phyloP scores from a whole-genome alignment of 495 filamentous ascomycete genomes.

The Penicillium turbatum region DNA sequence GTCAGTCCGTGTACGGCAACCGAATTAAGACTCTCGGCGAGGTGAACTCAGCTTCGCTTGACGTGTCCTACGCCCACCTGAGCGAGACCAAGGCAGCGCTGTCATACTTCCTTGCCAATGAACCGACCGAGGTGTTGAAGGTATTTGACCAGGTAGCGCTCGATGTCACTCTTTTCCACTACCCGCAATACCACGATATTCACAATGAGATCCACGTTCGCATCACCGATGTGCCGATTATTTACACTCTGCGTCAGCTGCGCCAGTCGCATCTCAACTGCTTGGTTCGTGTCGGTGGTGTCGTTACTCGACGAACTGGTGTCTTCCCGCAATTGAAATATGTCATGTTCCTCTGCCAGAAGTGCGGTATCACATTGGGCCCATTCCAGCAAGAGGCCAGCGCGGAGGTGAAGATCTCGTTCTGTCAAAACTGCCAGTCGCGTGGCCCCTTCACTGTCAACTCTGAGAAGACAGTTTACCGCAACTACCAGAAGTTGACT shows the following conservation, averaged over 20 bases:
- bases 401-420: conserved; percentile 90
- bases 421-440: conserved; percentile 96
- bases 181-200: conserved; percentile 95
- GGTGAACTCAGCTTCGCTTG: conserved; percentile 90
- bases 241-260: conserved; percentile 94
- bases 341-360: conserved; percentile 92
- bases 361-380: conserved; percentile 87
- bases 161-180: conserved; percentile 90
- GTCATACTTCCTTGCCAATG: conserved; percentile 96
- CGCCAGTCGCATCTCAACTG: conserved; percentile 97
- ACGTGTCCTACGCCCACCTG: conserved; percentile 93
- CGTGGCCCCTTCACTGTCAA: conserved; percentile 94
- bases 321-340: conserved; percentile 99
- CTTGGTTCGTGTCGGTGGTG: conserved; percentile 88
- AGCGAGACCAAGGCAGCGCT: conserved; percentile 86
- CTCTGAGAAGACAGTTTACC: conserved; percentile 97
- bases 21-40: conserved; percentile 91
- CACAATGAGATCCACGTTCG: conserved; percentile 98
- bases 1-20: conserved; percentile 88
- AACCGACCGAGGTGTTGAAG: conserved; percentile 87
- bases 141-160: conserved; percentile 97
- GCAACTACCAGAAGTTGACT: conserved; percentile 97
- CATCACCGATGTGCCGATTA: conserved; percentile 88
- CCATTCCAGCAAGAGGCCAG: conserved; percentile 97
- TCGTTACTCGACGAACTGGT: conserved; percentile 92